Base-by-base conservation (phyloP, 148 eudicot genomes). In the Vaccinium vitisidaea region DNA sequence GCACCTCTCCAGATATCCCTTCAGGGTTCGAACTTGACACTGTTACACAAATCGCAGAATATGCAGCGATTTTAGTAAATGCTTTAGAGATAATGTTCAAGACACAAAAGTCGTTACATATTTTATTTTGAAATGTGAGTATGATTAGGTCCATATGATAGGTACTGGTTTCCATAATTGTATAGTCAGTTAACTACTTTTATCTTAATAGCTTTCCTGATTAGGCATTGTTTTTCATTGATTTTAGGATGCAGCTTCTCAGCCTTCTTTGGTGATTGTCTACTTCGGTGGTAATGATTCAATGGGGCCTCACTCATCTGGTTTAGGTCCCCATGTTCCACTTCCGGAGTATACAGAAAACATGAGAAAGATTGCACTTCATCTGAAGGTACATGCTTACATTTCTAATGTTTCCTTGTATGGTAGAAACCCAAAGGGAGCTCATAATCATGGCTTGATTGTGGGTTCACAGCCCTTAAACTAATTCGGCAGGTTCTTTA, bases 251-350 rank as follows among this genome's bases (percentile, higher is more conserved):
- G 93, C 88, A 86, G 71, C 85, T 70, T 73, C 82, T 83, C 98
- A 95, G 61, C 99, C 99, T 83, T 89, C 96, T 54, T 82, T 97
- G 87, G 92, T 93, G 67, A 94, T 97, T 27, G 94, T 92, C 61
- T 97, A 95, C 86, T 95, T 97, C 79, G 99, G 99, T 25, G 99
- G 99, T 82, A 97, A 95, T 85, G 99, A 97, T 89, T 92, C 99
- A 36, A 94, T 94, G 98, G 98, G 95, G 15, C 83, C 93, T 85
- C 98, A 93, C 81, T 85, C 98, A 21, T 93, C 96, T 77, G 98
- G 98, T 83, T 90, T 97, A 65, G 95, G 99, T 81, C 98, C 98
- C 81, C 98, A 97, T 90, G 99, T 97, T 78, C 98, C 99, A 27
- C 96, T 97, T 88, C 86, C 93, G 55, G 99, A 97, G 84, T 97